Base-by-base conservation (phyloP, 140 eudicot genomes). In the Oenanthe javanica region DNA sequence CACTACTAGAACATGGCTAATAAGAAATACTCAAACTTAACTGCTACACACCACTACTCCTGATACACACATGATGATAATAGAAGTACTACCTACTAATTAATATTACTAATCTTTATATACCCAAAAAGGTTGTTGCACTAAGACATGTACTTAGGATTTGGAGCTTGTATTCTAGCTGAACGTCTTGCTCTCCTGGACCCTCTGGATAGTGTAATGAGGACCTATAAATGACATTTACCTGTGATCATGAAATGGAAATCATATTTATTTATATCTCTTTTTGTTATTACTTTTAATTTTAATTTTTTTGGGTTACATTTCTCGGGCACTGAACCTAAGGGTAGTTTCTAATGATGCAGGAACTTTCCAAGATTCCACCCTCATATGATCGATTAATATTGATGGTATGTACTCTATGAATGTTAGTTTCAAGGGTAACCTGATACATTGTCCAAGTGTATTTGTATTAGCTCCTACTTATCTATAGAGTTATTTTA, bases 361-460 rank as follows among this genome's bases (percentile, higher is more conserved):
- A 93, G 97, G 88, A 90, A 72, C 86, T 92, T 48, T 94, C 93
- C 59, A 87, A 86, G 79, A 85, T 92, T 50, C 87, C 87, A 63
- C 86, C 94, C 76, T 86, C 87, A 49, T 94, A 81, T 87, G 94
- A 90, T 79, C 87, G 93, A 42, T 81, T 94, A 77, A 86, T 94
- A 84, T 75, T 91, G 70, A 90, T 94, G 97, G 98, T 91, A 87
- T 50, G 86, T 75, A 49, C 27, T 43, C 59, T 79, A 4, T 27
- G 31, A 75, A 52, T 19, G 10, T 69, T 76, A 69, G 21, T 85
- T 18, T 59, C 6, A 23, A 70, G 73, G 12, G 57, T 36, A 66
- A 49, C 3, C 8, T 27, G 76, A 2, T 42, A 13, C 27, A 25
- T 43, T 79, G 42, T 74, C 46, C 46, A 5, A 3, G 13, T n/a